A percentile compares a stretch with the other conserved stretches of the same genome.
Evolutionary conservation across 768 basidiomycete species (phyloP).

Genomic region (Boletellus sp.): DNA sequence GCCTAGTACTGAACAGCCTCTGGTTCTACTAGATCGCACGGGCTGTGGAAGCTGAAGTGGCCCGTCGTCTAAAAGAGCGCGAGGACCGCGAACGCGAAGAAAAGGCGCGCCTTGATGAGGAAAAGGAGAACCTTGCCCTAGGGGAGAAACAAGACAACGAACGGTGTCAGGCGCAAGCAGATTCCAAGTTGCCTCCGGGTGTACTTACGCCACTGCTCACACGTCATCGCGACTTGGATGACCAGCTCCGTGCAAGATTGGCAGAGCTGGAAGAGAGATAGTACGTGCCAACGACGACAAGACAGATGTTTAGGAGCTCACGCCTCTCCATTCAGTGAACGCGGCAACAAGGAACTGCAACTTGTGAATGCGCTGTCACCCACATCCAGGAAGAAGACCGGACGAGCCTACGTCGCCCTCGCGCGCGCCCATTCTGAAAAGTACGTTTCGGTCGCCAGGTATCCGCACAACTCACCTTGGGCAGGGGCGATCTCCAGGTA

Average conservation of each 20-base stretch:
- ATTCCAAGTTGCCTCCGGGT: constrained; percentile 29
- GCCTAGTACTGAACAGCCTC: not conserved
- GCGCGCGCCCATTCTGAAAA: constrained; percentile 80
- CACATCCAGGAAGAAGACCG: constrained; percentile 75
- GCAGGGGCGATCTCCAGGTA: constrained; percentile 73
- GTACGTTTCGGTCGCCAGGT: constrained; percentile 39
- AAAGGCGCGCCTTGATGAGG: constrained; percentile 21
- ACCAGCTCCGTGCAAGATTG: constrained; percentile 59
- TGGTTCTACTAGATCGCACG: constrained; percentile 52
- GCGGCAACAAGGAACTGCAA: constrained; percentile 56
- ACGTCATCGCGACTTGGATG: constrained; percentile 65
- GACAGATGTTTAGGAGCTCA: constrained; percentile 13
- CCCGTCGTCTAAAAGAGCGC: constrained; percentile 53
- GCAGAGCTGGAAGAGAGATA: constrained; percentile 70
- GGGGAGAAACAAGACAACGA: constrained; percentile 14
- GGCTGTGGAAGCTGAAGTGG: constrained; percentile 72
- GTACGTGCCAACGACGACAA: constrained; percentile 41
- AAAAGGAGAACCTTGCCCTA: constrained; percentile 24
- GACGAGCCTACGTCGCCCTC: constrained; percentile 78
- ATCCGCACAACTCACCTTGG: not conserved
- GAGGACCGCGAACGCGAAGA: constrained; percentile 36
- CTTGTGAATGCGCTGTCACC: constrained; percentile 65
- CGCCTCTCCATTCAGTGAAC: constrained; percentile 42
- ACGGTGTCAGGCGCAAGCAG: constrained; percentile 3
- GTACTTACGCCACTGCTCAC: constrained; percentile 60